A percentile compares a stretch with the other conserved stretches of the same genome.
Evolutionary conservation across 2,329 filamentous ascomycete species (phyloP).

Genomic region (Talaromyces sp.): DNA sequence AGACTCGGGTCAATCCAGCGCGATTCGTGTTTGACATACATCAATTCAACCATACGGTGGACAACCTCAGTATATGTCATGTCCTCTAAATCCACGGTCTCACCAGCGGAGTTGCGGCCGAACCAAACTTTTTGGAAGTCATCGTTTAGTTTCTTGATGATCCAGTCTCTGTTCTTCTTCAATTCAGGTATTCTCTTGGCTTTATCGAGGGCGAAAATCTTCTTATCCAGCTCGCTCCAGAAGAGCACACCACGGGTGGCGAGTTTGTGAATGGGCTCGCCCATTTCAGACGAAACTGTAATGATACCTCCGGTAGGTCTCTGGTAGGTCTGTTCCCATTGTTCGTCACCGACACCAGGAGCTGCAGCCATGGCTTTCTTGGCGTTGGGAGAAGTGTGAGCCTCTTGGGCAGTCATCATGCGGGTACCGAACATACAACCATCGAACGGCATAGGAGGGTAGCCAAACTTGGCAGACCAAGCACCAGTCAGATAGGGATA

Average conservation of each 20-base stretch:
- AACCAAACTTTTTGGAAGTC: slow-evolving; percentile 99
- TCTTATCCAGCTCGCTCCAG: slow-evolving; percentile 98
- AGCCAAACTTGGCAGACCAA: slow-evolving; percentile 83
- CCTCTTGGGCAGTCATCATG: slow-evolving; percentile 93
- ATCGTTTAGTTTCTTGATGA: slow-evolving; percentile 92
- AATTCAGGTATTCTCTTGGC: slow-evolving; percentile 85
- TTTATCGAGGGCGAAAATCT: slow-evolving; percentile 95
- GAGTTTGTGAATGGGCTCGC: slow-evolving; percentile 97
- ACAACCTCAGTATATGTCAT: slow-evolving; percentile 93
- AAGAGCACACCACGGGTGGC: slow-evolving; percentile 93
- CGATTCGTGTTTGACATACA: slow-evolving; percentile 85
- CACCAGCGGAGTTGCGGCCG: slow-evolving; percentile 73
- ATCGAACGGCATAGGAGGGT: slow-evolving; percentile 91
- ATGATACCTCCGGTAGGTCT: slow-evolving; percentile 88
- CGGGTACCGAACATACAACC: slow-evolving; percentile 86
- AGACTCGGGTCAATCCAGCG: slow-evolving; percentile 89
- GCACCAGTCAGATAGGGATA: slow-evolving; percentile 87
- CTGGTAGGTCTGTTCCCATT: slow-evolving; percentile 94
- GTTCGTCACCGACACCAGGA: slow-evolving; percentile 70
- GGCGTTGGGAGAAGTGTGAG: slow-evolving; percentile 78
- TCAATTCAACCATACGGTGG: slow-evolving; percentile 79
- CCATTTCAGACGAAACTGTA: slow-evolving; percentile 97
- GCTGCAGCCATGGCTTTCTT: slow-evolving; percentile 90
- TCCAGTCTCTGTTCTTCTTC: slow-evolving; percentile 82
- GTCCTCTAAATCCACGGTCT: slow-evolving; percentile 83